phyloP scores from a whole-genome alignment of 148 eudicot species.

The Selenicereus undatus region DNA sequence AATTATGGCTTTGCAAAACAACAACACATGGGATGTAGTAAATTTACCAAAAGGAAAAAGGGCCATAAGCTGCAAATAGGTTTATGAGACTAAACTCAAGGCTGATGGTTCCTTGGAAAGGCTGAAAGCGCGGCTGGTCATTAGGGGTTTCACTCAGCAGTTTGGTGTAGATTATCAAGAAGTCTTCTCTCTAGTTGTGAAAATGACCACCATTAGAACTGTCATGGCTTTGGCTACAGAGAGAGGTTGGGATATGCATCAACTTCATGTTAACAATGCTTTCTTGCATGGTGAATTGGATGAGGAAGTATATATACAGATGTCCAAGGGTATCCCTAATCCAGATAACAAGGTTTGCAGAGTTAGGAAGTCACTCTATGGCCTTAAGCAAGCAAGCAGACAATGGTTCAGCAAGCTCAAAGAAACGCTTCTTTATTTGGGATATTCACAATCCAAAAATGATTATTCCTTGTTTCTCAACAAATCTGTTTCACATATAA shows the following conservation, averaged over 20 bases:
- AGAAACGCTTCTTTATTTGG: background rate
- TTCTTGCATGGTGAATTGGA: no score
- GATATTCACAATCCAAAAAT: background rate
- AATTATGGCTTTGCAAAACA: background rate
- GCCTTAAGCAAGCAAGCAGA: no score
- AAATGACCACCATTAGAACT: background rate
- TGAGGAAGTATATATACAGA: no score
- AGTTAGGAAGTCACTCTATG: background rate
- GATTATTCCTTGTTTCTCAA: background rate
- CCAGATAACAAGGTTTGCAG: background rate
- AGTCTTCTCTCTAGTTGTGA: background rate
- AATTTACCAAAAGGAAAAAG: background rate
- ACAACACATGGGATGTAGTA: background rate
- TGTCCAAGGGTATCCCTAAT: background rate
- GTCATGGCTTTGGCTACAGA: background rate
- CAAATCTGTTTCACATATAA: background rate
- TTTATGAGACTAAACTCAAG: background rate
- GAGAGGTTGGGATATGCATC: background rate
- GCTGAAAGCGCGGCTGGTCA: no score
- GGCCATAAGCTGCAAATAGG: background rate
- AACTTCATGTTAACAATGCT: background rate
- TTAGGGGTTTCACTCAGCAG: background rate
- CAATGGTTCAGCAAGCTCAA: background rate
- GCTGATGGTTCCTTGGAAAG: background rate
- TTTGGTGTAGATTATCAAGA: background rate